Conservation (phyloP, 768 basidiomycete species). For the Russula foetens region DNA sequence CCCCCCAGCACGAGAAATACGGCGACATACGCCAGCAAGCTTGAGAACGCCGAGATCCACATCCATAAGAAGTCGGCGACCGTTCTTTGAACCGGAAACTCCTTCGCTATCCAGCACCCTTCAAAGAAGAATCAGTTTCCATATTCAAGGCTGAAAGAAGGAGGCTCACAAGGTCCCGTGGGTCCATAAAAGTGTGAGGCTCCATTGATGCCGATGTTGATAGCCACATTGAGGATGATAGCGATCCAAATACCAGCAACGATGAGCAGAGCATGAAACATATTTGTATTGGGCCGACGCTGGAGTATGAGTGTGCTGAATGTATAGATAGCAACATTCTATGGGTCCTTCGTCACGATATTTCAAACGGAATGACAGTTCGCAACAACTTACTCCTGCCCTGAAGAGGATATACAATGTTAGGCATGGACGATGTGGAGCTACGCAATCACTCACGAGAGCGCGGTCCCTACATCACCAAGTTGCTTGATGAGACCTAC, state of each 20-base stretch:
- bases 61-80: slow-evolving; percentile 46
- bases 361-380: not conserved
- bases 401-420: not conserved
- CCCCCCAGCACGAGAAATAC: slow-evolving; percentile 37
- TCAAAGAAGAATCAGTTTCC: not conserved
- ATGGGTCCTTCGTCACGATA: not conserved
- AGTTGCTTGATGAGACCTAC: slow-evolving; percentile 17
- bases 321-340: slow-evolving; percentile 35
- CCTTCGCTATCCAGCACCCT: slow-evolving; percentile 46
- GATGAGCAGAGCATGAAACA: slow-evolving; percentile 28
- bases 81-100: slow-evolving; percentile 33
- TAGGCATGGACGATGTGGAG: not conserved
- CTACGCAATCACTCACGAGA: slow-evolving; percentile 13
- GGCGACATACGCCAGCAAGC: slow-evolving; percentile 37
- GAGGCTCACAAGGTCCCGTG: slow-evolving; percentile 34
- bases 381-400: slow-evolving; percentile 5
- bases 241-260: slow-evolving; percentile 33
- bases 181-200: slow-evolving; percentile 33
- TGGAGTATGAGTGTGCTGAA: slow-evolving; percentile 32
- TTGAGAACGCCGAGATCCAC: slow-evolving; percentile 38
- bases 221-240: slow-evolving; percentile 32
- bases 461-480: slow-evolving; percentile 17
- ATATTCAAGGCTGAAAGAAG: not conserved
- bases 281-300: slow-evolving; percentile 25
- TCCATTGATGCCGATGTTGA: slow-evolving; percentile 31